Evolutionary conservation across 129 eudicot species (phyloP).

Genomic region (Saussurea involucrata): DNA sequence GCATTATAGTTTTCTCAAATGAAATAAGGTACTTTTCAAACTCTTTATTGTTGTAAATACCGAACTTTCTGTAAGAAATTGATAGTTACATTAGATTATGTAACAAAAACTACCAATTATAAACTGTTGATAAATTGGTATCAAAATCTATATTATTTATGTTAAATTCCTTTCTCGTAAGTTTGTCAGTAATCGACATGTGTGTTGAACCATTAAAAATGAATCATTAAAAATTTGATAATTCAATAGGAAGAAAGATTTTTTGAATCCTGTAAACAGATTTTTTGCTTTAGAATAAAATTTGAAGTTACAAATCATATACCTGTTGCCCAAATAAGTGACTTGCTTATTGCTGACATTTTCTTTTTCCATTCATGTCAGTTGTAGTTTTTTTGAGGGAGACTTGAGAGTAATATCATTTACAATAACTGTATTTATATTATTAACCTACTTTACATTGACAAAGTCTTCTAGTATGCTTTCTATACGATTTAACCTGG

Average conservation of each 20-base stretch:
- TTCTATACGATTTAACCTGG: neutral
- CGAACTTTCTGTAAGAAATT: neutral
- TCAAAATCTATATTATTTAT: neutral
- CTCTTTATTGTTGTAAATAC: neutral
- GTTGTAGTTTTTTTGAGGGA: neutral
- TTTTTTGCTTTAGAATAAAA: neutral
- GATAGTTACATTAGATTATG: neutral
- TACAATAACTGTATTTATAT: neutral
- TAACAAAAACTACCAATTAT: neutral
- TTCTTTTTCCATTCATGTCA: neutral
- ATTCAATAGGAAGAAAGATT: neutral
- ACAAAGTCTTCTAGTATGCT: neutral
- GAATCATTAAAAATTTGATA: neutral
- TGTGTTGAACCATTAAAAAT: neutral
- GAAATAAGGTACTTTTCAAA: neutral
- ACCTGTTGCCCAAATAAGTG: neutral
- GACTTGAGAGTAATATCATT: neutral
- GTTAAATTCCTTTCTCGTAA: neutral
- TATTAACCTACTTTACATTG: neutral
- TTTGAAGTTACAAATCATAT: neutral
- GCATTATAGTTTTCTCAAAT: neutral
- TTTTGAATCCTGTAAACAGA: neutral
- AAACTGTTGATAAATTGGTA: neutral
- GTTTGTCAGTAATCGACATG: neutral
- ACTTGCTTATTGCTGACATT: neutral